Evolutionary conservation across 2,329 filamentous ascomycete genomes (phyloP), one percentile per base, ranked within the genome.

Genomic region (Metarhizium rileyi): DNA sequence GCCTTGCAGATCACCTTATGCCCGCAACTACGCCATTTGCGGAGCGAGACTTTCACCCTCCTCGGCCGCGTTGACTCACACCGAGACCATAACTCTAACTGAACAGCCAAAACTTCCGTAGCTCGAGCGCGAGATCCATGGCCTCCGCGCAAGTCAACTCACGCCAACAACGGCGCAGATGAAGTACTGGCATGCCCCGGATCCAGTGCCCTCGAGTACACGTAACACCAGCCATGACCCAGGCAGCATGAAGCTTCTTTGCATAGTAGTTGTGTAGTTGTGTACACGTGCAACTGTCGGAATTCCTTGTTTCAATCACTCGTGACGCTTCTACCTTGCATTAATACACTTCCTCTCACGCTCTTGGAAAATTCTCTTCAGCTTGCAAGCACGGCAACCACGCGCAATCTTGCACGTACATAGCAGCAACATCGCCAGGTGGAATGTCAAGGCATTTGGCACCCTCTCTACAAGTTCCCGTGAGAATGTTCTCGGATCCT

Each of bases 61-160:
- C 3, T 22, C 27, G 10, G 46, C 46, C 23, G 36, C 36, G 26
- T 28, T 42, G 36, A 48, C 46, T 48, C 46, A 48, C 46, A 25
- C 38, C 46, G 45, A 23, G 20, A 28, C 38, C 20, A 42, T 23
- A 16, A 25, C 38, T 20, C 5, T 8, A 20, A 38, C 5, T 16
- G 9, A 18, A 36, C n/a, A 6, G 33, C 33, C 16, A 5, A 18
- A 42, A 6, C 22, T 1, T 16, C 9, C 10, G 10, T 5, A 42
- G 22, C n/a, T n/a, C n/a, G n/a, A n/a, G n/a, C n/a, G n/a, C n/a
- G n/a, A n/a, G n/a, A n/a, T 16, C 38, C 9, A 25, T 16, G 20
- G 20, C 25, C 4, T 25, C 6, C 22, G 16, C 38, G 38, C 9
- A 14, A 42, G 20, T 12, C 36, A 40, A 40, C 36, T 9, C 6